Base-by-base conservation (phyloP, 768 basidiomycete genomes). In the Steccherinum ochraceum region DNA sequence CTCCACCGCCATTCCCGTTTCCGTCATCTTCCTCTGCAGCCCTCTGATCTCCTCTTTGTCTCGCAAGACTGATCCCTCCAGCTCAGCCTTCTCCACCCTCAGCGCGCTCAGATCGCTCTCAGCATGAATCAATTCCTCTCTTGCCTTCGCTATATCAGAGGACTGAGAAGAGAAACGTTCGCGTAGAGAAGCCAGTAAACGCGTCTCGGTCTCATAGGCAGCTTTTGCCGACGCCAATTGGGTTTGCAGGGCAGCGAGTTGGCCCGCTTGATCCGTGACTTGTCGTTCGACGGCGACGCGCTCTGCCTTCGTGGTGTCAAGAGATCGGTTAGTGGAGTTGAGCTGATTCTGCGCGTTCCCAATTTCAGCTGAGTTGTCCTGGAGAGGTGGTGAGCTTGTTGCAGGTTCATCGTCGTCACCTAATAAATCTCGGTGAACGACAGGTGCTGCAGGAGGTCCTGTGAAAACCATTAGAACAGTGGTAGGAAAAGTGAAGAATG, bases 11-110 rank as follows among this genome's bases (percentile, higher is more conserved):
- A 83, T 78, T 5, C 83, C 80, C 13, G 81, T 79, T 59, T 93
- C 91, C 12, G 81, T 74, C 87, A 97, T 89, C 64, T 79, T 81
- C 59, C 82, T 80, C 61, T 96, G 85, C 54, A 97, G 69, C 40
- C 84, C 89, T 40, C 95, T 76, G 3, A 89, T 82, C 54, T 97
- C 96, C 66, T 99, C 96, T 69, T 94, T 97, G 66, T 98, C 96
- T 30, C 89, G 77, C 53, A 99, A 66, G 51, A 94, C 78, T 2
- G 79, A 69, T 10, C 92, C 89, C 65, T 94, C 93, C 19, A 97
- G 74, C 67, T 98, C 96, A 5, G 85, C 74, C 71, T 94, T 97
- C 70, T 97, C 93, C 19, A 92, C 81, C 13, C 86, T 75, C 43
- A 95, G 62, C 5, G 87, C 93, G 56, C 89, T 92, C 39, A 99